Conservation (phyloP, 805 yeast genomes). For the Yarrowia keelungensis region DNA sequence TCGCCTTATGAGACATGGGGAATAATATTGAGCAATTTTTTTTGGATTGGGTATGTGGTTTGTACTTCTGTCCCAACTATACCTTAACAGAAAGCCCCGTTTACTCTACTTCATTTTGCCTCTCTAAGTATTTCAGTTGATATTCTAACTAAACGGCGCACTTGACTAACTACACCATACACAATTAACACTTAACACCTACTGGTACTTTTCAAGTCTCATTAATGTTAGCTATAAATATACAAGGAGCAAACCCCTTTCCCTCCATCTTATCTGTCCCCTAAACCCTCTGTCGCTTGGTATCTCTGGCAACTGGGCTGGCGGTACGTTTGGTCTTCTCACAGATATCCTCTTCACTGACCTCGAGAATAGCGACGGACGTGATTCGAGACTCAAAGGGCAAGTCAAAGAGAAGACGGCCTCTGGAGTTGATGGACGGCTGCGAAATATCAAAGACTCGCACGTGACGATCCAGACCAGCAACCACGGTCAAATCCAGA, state of each 20-base stretch:
- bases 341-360: slow-evolving; percentile 22
- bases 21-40: no score
- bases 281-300: slow-evolving; percentile 15
- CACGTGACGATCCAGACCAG: slow-evolving; percentile 25
- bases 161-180: no score
- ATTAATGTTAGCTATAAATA: slow-evolving; percentile 34
- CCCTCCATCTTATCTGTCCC: no score
- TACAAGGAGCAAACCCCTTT: slow-evolving; percentile 1
- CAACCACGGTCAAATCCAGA: slow-evolving; percentile 28
- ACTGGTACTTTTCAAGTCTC: neutral
- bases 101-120: no score
- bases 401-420: slow-evolving; percentile 12
- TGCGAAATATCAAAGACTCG: slow-evolving; percentile 24
- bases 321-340: slow-evolving; percentile 22
- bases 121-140: no score
- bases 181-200: no score
- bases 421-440: slow-evolving; percentile 22
- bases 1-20: no score
- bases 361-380: slow-evolving; percentile 18
- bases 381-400: slow-evolving; percentile 31
- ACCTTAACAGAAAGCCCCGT: no score
- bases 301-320: slow-evolving; percentile 20
- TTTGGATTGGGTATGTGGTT: no score
- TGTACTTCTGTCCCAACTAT: no score
- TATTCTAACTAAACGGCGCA: no score